These are phyloP conservation scores for Omphalotus guepiniiformis DNA, from an alignment of 768 basidiomycete species.

Conservation along the genomic window DNA sequence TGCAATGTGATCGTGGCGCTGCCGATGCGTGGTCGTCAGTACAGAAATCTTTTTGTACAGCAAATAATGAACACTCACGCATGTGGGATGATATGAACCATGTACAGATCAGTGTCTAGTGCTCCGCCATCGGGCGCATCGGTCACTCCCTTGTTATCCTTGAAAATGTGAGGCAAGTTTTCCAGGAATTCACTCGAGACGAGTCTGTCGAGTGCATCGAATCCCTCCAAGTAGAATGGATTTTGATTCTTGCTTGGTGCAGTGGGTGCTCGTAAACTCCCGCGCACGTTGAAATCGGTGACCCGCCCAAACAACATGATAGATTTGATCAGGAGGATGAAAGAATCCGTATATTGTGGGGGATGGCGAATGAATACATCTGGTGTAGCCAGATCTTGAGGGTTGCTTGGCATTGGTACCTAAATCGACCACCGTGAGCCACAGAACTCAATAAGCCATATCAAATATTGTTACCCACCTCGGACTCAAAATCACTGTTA, in stretches of 20 bases:
- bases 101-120: slow-evolving; percentile 79
- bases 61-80: slow-evolving; percentile 50
- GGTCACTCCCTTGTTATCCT: slow-evolving; percentile 57
- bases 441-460: too few relatives aligned
- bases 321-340: slow-evolving; percentile 75
- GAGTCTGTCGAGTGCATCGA: slow-evolving; percentile 65
- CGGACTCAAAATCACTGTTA: slow-evolving; percentile 69
- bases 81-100: slow-evolving; percentile 84
- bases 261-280: slow-evolving; percentile 61
- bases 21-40: slow-evolving; percentile 13
- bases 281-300: slow-evolving; percentile 80
- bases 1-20: slow-evolving; percentile 89
- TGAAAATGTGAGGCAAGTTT: slow-evolving; percentile 64
- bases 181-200: slow-evolving; percentile 64
- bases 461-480: slow-evolving; percentile 38
- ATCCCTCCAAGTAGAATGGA: slow-evolving; percentile 63
- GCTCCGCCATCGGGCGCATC: slow-evolving; percentile 54
- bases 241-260: slow-evolving; percentile 70
- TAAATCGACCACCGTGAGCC: too few relatives aligned
- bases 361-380: slow-evolving; percentile 70
- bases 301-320: slow-evolving; percentile 83
- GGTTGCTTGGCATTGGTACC: slow-evolving; percentile 63
- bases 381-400: slow-evolving; percentile 62
- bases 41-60: slow-evolving; percentile 9
- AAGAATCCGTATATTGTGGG: slow-evolving; percentile 77